These are phyloP conservation scores for Psidium guajava DNA, from an alignment of 345 rosid species.

Conservation along the genomic window DNA sequence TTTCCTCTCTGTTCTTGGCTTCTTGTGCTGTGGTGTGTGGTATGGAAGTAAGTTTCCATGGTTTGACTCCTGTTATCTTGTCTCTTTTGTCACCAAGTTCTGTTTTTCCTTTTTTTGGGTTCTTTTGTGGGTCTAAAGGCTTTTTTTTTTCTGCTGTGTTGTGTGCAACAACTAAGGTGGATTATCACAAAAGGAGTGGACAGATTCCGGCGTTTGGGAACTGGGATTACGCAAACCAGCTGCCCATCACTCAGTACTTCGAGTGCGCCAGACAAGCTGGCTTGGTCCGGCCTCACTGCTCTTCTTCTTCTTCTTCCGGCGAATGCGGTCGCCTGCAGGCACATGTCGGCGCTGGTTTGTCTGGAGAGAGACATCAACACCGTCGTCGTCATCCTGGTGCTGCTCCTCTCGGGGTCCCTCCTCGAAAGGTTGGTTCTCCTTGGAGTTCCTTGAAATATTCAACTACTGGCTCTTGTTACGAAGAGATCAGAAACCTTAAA, in stretches of 20 bases:
- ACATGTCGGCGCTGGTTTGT: not conserved
- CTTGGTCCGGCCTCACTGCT: constrained; percentile 33
- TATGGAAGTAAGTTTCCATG: not conserved
- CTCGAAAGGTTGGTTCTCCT: constrained; percentile 24
- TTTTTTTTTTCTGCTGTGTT: not conserved
- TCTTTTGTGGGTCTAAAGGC: not conserved
- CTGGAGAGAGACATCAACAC: not conserved
- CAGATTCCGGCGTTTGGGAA: constrained; percentile 87
- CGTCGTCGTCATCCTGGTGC: constrained; percentile 10
- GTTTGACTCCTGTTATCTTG: not conserved
- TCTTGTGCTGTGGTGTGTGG: not conserved
- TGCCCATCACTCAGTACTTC: constrained; percentile 92
- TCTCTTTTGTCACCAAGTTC: not conserved
- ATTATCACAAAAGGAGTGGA: constrained; percentile 50
- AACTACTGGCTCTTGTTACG: not conserved
- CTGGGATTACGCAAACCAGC: constrained; percentile 75
- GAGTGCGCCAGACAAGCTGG: constrained; percentile 93
- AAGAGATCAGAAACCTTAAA: not conserved
- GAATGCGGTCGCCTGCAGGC: constrained; percentile 26
- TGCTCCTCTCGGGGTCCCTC: constrained; percentile 5
- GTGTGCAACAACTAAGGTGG: not conserved
- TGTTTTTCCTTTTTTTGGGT: not conserved
- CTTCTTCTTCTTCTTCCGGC: constrained; percentile 39
- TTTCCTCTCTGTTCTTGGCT: not conserved
- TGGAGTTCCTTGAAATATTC: not conserved